Evolutionary conservation across 1,284 basidiomycete species (phyloP).

Genomic region (Ganoderma leucocontextum): DNA sequence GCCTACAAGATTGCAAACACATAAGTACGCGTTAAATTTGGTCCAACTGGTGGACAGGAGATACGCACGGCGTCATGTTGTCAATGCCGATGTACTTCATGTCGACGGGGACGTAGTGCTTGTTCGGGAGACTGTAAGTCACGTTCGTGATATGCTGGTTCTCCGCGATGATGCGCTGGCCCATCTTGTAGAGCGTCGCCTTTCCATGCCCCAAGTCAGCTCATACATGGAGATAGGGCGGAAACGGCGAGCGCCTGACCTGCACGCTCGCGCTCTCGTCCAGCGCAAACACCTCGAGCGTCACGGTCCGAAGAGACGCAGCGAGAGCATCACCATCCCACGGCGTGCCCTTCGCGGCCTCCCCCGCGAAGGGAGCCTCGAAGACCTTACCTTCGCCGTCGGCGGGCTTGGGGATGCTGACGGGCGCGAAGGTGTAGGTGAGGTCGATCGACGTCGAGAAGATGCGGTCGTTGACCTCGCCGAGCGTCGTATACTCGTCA

Average conservation of each 20-base stretch:
- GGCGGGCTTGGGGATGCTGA: constrained; percentile 54
- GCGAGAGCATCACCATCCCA: constrained; percentile 72
- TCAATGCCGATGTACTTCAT: constrained; percentile 71
- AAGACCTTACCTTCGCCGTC: constrained; percentile 55
- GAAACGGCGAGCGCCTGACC: constrained; percentile 47
- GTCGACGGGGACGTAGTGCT: constrained; percentile 90
- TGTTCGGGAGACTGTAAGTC: constrained; percentile 89
- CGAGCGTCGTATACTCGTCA: constrained; percentile 91
- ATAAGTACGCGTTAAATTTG: neutral
- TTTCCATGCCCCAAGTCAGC: constrained; percentile 40
- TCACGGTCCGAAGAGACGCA: constrained; percentile 66
- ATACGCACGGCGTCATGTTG: constrained; percentile 55
- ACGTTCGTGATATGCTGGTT: constrained; percentile 71
- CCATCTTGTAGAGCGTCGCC: constrained; percentile 94
- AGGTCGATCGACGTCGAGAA: constrained; percentile 88
- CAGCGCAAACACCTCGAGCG: constrained; percentile 84
- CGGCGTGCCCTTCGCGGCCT: constrained; percentile 56
- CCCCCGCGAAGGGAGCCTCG: constrained; percentile 47
- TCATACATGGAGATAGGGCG: neutral
- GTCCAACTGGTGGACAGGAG: constrained; percentile 3
- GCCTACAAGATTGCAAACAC: constrained; percentile 45
- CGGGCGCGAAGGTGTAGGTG: constrained; percentile 66
- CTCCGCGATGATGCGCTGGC: constrained; percentile 72
- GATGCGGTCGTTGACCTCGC: constrained; percentile 85
- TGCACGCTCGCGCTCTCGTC: constrained; percentile 95